Base-by-base conservation (phyloP, 129 eudicot species). In the Erigeron canadensis region DNA sequence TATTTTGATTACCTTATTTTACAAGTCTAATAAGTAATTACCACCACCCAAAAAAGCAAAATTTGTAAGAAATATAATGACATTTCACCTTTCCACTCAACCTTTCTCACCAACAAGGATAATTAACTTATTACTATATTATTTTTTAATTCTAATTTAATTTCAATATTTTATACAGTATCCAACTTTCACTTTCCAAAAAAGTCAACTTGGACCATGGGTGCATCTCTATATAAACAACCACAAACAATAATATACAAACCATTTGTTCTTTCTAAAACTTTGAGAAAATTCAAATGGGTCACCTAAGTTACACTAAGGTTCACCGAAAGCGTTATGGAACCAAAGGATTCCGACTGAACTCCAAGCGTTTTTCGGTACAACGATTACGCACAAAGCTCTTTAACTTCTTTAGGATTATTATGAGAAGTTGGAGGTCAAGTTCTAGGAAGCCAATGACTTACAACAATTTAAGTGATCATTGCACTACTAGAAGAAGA, bases 321-420 rank as follows among this genome's bases (percentile, higher is more conserved):
- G 76, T 81, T 66, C 87, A 76, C 34, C 76, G 75, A 63, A 86
- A 74, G 56, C 68, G 78, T 69, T 19, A 72, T 37, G 81, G 84
- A 59, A 45, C 67, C 9, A 84, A 71, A 77, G 96, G 98, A 41
- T 82, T 92, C 74, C 84, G 85, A 51, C 55, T 89, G 28, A 81
- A 77, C 59, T 59, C 72, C 10, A 86, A 80, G 68, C 85, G 86
- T 63, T 84, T 89, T 63, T 85, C 88, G 4, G 91, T 92, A 15
- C 81, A 75, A 10, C 73, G 89, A 15, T 16, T 89, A 19, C 86
- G 91, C 5, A 75, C 73, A n/a, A 85, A 82, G 79, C 72, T 92
- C 80, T 64, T 75, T 21, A 66, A 57, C 28, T 43, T 86, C 66
- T 75, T 86, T 74, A 76, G 55, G 66, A 43, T 13, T 6, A 41